Evolutionary conservation across 495 filamentous ascomycete species (phyloP), one percentile per base, ranked within the genome.

Genomic region (Penicillium subrubescens): DNA sequence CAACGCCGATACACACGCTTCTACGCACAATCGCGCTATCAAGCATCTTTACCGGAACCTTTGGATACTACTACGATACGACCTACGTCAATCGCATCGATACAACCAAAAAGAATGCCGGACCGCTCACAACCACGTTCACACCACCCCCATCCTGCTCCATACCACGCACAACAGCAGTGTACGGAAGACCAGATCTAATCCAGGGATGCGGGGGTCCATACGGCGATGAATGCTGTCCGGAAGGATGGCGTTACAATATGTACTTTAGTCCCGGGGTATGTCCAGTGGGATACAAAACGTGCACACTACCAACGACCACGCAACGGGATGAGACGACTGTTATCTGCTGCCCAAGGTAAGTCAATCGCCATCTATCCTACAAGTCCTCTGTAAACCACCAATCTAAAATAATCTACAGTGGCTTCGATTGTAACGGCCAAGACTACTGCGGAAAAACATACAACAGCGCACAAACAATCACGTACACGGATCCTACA

Each of bases 41-140:
- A 11, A 37, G 53, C 31, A 37, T 37, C 31, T 33, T 35, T 0
- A 19, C 29, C 2, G 31, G n/a, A 19, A 31, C 19, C 1, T 23
- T 37, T 21, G 31, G 53, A 6, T 44, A 58, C 7, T 12, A 12
- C 39, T 41, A 58, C 35, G 55, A 58, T 41, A 56, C 53, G 0
- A 37, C 53, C 31, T 58, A 58, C 39, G 55, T 15, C 35, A 58
- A 58, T 31, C 34, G 34, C 35, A 8, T 58, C 55, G 55, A 58
- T 31, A 58, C 35, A 34, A 56, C 53, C 48, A 51, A 51, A 29
- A 29, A 25, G 23, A 51, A 51, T 15, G 48, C 48, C 50, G 66
- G 66, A 8, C 61, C 66, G 10, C 57, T 68, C 4, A 68, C 66
- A 19, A 68, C 61, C 5, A 19, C 15, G 34, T 68, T 68, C 58